phyloP scores from a whole-genome alignment of 768 basidiomycete species.

The Russula griseocarnosa region DNA sequence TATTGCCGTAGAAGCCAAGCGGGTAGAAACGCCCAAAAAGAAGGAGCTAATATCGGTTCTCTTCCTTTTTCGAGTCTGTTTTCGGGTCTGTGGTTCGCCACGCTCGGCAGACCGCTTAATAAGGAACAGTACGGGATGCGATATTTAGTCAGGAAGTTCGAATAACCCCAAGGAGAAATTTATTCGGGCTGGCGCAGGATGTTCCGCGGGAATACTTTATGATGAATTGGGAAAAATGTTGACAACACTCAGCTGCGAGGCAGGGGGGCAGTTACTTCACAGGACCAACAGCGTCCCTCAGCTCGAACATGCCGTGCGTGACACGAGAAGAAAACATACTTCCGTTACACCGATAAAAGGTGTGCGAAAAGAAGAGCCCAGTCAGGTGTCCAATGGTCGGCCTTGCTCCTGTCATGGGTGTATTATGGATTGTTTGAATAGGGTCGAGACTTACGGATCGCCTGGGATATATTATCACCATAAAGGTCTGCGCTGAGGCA shows the following conservation, averaged over 20 bases:
- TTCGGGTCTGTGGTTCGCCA: neutral
- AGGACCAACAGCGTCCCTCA: neutral
- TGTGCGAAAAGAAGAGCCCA: neutral
- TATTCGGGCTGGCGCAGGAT: neutral
- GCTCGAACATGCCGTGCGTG: constrained; percentile 2
- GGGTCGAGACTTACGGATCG: neutral
- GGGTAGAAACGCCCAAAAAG: neutral
- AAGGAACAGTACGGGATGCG: neutral
- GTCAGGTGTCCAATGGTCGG: neutral
- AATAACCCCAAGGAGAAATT: neutral
- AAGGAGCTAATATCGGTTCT: neutral
- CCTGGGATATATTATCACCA: neutral
- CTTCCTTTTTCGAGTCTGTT: neutral
- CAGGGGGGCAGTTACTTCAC: constrained; percentile 2
- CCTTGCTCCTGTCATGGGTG: no score
- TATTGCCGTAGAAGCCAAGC: neutral
- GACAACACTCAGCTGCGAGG: neutral
- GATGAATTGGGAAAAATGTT: neutral
- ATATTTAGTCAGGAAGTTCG: neutral
- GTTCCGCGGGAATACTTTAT: neutral
- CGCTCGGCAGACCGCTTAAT: neutral
- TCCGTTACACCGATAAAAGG: neutral
- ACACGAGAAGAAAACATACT: neutral
- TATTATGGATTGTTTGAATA: neutral
- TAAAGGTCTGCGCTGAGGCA: neutral